Base-by-base conservation (phyloP, 1,284 basidiomycete species). In the Wallemia ichthyophaga region DNA sequence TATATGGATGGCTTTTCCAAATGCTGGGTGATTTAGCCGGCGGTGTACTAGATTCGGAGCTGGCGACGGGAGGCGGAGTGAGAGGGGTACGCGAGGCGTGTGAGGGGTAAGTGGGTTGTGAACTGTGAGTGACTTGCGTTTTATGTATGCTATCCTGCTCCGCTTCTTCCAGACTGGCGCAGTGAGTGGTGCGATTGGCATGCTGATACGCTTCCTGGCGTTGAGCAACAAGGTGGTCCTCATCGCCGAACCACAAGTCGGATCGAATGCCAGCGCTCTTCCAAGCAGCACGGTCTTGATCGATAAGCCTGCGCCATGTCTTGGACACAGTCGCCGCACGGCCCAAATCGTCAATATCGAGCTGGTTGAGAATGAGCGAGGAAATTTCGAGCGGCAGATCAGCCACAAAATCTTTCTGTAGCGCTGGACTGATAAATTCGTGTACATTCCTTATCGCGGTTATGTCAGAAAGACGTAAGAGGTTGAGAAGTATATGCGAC, bases 381-480 rank as follows among this genome's bases (percentile, higher is more conserved):
- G 84, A 81, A 56, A 89, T 78, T 64, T 89, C 85, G 23, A 83
- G 80, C 7, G 86, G 86, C 3, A 89, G 75, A 54, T 86, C 76
- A 1, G 81, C 83, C 63, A 89, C 74, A 67, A 88, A 89, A 69
- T 89, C 86, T 64, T 85, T 80, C 23, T 84, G 83, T 25, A 89
- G 73, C 5, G 83, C 85, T 27, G 85, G 84, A 0, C 81, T 81
- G 63, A 89, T 73, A 62, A 89, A 80, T 55, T 81, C 81, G 67
- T 88, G 82, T 17, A 88, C 70, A 2, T 80, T 82, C 59, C 85
- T 80, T 27, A 89, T 72, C 53, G 88, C 85, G 5, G 83, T 79
- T 19, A 88, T 74, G 1, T 85, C 80, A 13, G 85, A 85, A 65
- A 85, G 82, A 62, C 83, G 80, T 53, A 89, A 73, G 61, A 89